Evolutionary conservation across 306 rosid genomes (phyloP).

Genomic region (Cotoneaster glaucophyllus): DNA sequence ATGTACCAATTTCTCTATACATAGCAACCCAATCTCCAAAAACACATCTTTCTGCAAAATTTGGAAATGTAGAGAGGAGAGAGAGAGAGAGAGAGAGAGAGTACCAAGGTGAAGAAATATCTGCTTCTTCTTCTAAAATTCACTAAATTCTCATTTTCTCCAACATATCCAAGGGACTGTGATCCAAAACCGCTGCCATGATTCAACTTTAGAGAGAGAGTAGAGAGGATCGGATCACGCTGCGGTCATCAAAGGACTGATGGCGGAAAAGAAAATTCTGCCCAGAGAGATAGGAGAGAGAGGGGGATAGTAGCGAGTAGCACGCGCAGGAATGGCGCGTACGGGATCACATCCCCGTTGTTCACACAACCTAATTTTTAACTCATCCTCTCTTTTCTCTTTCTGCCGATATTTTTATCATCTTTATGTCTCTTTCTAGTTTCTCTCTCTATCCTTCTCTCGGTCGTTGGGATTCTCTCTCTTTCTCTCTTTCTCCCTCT

Average conservation of each 20-base stretch:
- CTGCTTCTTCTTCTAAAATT: slow-evolving; percentile 3
- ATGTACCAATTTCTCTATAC: too few species aligned
- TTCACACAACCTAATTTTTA: neutral
- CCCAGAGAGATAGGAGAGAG: neutral
- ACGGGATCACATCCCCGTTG: neutral
- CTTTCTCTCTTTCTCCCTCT: neutral
- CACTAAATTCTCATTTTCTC: neutral
- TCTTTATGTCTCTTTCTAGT: slow-evolving; percentile 1
- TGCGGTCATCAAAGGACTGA: neutral
- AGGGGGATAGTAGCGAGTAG: neutral
- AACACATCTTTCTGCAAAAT: neutral
- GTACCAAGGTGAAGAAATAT: slow-evolving; percentile 14
- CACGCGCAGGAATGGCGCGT: slow-evolving; percentile 13
- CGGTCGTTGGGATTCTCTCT: slow-evolving; percentile 12
- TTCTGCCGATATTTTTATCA: neutral
- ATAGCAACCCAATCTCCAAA: neutral
- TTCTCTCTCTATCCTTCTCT: neutral
- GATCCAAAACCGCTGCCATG: neutral
- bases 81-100: neutral
- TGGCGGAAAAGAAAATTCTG: neutral
- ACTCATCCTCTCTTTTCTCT: neutral
- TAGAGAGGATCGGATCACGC: slow-evolving; percentile 8
- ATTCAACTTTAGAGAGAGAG: neutral
- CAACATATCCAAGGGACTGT: neutral
- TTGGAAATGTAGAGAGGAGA: neutral